Evolutionary conservation across 345 rosid genomes (phyloP).

Genomic region (Anastatica hierochuntica): DNA sequence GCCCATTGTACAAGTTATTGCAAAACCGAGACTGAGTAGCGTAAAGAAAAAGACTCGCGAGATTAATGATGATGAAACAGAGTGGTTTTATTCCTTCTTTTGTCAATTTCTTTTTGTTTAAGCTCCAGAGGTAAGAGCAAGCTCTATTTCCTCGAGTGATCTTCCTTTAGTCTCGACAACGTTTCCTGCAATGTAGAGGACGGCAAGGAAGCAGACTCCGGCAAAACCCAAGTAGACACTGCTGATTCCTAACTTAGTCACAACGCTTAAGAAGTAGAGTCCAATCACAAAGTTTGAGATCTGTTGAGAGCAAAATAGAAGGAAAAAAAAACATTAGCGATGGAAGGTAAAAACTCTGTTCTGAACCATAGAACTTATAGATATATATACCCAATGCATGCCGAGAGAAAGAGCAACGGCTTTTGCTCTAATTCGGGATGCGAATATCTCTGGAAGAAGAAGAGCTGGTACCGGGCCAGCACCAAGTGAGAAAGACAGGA

Average conservation of each 20-base stretch:
- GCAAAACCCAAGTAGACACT: constrained; percentile 83
- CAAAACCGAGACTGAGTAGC: not conserved
- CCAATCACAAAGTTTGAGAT: constrained; percentile 89
- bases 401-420: constrained; percentile 90
- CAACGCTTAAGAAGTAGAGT: constrained; percentile 80
- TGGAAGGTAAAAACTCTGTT: not conserved
- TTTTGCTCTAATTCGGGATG: constrained; percentile 95
- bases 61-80: not conserved
- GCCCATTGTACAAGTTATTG: constrained; percentile 14
- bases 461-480: constrained; percentile 99
- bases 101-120: not conserved
- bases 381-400: constrained; percentile 82
- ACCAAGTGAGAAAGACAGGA: constrained; percentile 91
- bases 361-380: not conserved
- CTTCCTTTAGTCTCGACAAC: constrained; percentile 95
- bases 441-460: constrained; percentile 91
- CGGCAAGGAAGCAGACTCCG: constrained; percentile 64
- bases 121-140: constrained; percentile 43
- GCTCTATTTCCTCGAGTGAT: constrained; percentile 92
- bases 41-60: not conserved
- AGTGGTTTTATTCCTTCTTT: not conserved
- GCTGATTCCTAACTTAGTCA: constrained; percentile 88
- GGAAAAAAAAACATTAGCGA: not conserved
- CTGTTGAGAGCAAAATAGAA: constrained; percentile 29
- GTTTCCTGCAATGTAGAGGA: constrained; percentile 64